Evolutionary conservation across 2,329 filamentous ascomycete species (phyloP).

Genomic region (Trichothecium roseum): DNA sequence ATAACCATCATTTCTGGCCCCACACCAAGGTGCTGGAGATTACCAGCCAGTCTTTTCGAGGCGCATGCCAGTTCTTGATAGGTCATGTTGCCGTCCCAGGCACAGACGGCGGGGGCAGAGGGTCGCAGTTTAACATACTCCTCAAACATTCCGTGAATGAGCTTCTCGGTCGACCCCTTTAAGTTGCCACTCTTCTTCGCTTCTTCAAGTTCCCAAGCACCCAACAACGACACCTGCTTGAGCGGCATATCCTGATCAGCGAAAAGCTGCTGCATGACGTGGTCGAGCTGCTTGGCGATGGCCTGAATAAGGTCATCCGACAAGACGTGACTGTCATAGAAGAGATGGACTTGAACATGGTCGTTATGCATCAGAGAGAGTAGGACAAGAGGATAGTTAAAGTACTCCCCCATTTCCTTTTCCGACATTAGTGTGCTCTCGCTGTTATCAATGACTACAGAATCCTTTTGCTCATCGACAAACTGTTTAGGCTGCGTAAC

Average conservation of each 20-base stretch:
- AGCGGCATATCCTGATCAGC: background rate
- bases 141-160: background rate
- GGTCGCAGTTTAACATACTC: background rate
- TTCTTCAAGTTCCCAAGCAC: background rate
- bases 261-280: slow-evolving; percentile 1
- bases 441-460: no score
- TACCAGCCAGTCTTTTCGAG: slow-evolving; percentile 5
- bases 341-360: background rate
- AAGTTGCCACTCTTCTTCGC: background rate
- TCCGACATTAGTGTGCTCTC: background rate
- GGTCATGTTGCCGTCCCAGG: slow-evolving; percentile 34
- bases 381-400: slow-evolving; percentile 1
- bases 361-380: background rate
- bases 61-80: slow-evolving; percentile 13
- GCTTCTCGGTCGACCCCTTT: background rate
- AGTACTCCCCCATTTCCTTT: background rate
- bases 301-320: background rate
- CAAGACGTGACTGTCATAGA: background rate
- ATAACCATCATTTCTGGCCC: slow-evolving; percentile 14
- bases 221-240: background rate
- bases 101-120: slow-evolving; percentile 23
- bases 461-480: background rate
- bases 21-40: slow-evolving; percentile 8
- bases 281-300: slow-evolving; percentile 1
- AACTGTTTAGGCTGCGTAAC: slow-evolving; percentile 1